These are phyloP conservation scores for Linaria vulgaris DNA, from an alignment of 257 asterid species.

Conservation along the genomic window DNA sequence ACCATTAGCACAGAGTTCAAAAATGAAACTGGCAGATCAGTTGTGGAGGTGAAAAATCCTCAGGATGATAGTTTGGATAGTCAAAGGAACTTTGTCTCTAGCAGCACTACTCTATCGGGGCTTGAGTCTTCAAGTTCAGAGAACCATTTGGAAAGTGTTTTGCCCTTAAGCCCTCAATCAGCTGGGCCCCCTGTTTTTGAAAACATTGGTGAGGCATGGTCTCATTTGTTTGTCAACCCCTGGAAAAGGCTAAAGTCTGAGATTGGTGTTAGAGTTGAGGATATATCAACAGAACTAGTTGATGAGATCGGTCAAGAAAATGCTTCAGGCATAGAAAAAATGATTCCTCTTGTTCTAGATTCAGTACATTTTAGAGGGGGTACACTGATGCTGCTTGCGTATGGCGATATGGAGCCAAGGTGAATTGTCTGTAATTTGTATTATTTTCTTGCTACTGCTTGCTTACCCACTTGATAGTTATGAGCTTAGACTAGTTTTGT, in stretches of 20 bases:
- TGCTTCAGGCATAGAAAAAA: constrained; percentile 49
- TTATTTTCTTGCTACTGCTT: constrained; percentile 17
- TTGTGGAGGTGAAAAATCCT: constrained; percentile 41
- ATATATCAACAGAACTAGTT: constrained; percentile 63
- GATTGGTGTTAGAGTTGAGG: constrained; percentile 58
- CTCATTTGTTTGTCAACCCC: constrained; percentile 50
- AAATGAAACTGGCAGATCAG: constrained; percentile 32
- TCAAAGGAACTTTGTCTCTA: constrained; percentile 35
- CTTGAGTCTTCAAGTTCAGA: constrained; percentile 39
- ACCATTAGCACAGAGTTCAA: constrained; percentile 32
- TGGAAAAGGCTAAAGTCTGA: constrained; percentile 61
- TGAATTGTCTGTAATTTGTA: constrained; percentile 29
- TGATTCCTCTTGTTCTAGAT: constrained; percentile 75
- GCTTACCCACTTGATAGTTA: neutral
- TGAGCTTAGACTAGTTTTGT: constrained; percentile 2
- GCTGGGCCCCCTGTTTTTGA: constrained; percentile 39
- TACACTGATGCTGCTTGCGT: constrained; percentile 85
- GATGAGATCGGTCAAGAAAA: constrained; percentile 58
- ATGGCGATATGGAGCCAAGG: constrained; percentile 97
- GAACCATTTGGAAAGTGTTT: constrained; percentile 30
- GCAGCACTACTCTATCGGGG: constrained; percentile 30
- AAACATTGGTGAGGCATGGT: constrained; percentile 46
- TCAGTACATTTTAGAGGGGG: constrained; percentile 85
- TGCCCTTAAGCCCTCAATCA: constrained; percentile 41
- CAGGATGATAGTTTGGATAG: constrained; percentile 34